These are phyloP conservation scores for Suhomyces prunicola DNA, from an alignment of 805 yeast species.

Conservation along the genomic window DNA sequence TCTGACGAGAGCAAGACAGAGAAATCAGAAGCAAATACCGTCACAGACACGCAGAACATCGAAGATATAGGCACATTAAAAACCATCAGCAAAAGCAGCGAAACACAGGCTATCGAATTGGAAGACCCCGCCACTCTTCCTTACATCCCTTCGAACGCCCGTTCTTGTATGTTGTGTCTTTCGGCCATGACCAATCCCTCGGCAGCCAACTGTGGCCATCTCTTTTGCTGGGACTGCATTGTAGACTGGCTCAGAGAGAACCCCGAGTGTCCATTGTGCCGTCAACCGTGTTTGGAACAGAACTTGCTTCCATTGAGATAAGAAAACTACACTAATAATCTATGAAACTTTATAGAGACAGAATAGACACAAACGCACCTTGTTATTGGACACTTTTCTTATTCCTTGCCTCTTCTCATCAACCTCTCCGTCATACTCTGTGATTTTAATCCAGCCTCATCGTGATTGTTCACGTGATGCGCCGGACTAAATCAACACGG, in stretches of 20 bases:
- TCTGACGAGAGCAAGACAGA: conserved; percentile 1
- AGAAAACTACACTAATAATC: not conserved
- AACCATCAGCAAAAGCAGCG: conserved; percentile 1
- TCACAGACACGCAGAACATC: not conserved
- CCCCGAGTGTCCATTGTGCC: conserved; percentile 88
- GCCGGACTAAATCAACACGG: not conserved
- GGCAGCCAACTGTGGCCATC: conserved; percentile 86
- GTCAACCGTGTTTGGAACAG: conserved; percentile 65
- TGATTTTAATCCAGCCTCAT: not conserved
- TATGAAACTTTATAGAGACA: too few relatives aligned
- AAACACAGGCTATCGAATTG: conserved; percentile 44
- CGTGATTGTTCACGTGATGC: not conserved
- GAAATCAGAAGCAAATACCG: not conserved
- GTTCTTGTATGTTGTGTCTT: conserved; percentile 83
- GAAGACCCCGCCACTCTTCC: conserved; percentile 56
- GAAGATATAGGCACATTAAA: conserved; percentile 8
- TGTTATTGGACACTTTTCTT: not conserved
- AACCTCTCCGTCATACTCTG: not conserved
- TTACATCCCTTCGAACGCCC: conserved; percentile 64
- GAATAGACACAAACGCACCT: not conserved
- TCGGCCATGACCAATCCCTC: conserved; percentile 79
- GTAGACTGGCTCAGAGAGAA: conserved; percentile 85
- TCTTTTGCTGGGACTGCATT: conserved; percentile 90
- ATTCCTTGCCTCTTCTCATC: not conserved
- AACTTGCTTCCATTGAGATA: conserved; percentile 57